Base-by-base conservation (phyloP, 345 rosid species). In the Lumnitzera racemosa region DNA sequence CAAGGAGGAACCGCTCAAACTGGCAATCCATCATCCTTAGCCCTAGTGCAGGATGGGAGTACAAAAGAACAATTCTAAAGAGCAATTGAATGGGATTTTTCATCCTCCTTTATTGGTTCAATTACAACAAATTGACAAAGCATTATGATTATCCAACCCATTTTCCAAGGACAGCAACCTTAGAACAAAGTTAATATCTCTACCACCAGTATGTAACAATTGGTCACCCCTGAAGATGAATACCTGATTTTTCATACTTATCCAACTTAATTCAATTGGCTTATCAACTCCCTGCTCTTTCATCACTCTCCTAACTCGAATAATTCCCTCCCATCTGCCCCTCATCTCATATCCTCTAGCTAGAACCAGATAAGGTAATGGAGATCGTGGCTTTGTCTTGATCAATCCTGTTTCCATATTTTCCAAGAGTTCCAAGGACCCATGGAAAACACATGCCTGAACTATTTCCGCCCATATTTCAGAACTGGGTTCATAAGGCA, bases 291-390 rank as follows among this genome's bases (percentile, higher is more conserved):
- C 66, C 20, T 62, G 71, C 59, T 68, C 58, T 62, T 69, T 70
- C 81, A 84, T 70, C 41, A 63, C 64, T 20, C 76, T 80, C 73
- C 72, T 68, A 48, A 86, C 59, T 62, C 72, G 73, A 54, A 82
- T 81, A 58, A 83, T 57, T 24, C 70, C 72, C 64, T 86, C 97
- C 97, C 94, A 86, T 48, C 69, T 71, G 46, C 81, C 80, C 67
- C 78, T 75, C 74, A 56, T 78, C 66, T 84, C 86, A 54, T 82
- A 90, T 52, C 70, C 58, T 58, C 70, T 69, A 58, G 70, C 63
- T 78, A 91, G 67, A 59, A 82, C 66, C 14, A 74, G 50, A 67
- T 75, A 85, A 10, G 91, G 78, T 61, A 78, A 53, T 49, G 69
- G 55, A 7, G 86, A 81, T 43, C 64, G 61, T 20, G 82, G 82